Percentiles rank a stretch among this genome's conserved stretches.
Evolutionary conservation across 306 rosid genomes (phyloP).

Genomic region (Cucumis sativus): Cucumber_9930_V3 NC_026661.2:18975001-18975500

Average conservation of each 20-base stretch:
- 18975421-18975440: constrained; percentile 27
- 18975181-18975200: constrained; percentile 53
- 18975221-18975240: constrained; percentile 37
- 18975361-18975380: constrained; percentile 8
- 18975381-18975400: constrained; percentile 32
- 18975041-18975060: constrained; percentile 49
- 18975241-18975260: constrained; percentile 18
- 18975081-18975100: constrained; percentile 63
- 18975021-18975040: constrained; percentile 40
- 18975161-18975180: constrained; percentile 79
- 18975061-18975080: constrained; percentile 69
- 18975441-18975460: constrained; percentile 29
- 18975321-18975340: constrained; percentile 46
- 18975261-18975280: constrained; percentile 18
- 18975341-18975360: constrained; percentile 39
- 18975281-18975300: constrained; percentile 31
- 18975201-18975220: constrained; percentile 72
- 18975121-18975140: constrained; percentile 40
- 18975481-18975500: not conserved
- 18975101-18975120: constrained; percentile 31
- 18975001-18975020: constrained; percentile 27
- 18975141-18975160: constrained; percentile 42
- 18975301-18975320: constrained; percentile 54
- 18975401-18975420: constrained; percentile 31
- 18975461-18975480: constrained; percentile 9